Percentiles rank a stretch among this genome's conserved stretches.
phyloP scores from a whole-genome alignment of 352 stramenopile genomes.

The Peronosclerospora sorghi region DNA sequence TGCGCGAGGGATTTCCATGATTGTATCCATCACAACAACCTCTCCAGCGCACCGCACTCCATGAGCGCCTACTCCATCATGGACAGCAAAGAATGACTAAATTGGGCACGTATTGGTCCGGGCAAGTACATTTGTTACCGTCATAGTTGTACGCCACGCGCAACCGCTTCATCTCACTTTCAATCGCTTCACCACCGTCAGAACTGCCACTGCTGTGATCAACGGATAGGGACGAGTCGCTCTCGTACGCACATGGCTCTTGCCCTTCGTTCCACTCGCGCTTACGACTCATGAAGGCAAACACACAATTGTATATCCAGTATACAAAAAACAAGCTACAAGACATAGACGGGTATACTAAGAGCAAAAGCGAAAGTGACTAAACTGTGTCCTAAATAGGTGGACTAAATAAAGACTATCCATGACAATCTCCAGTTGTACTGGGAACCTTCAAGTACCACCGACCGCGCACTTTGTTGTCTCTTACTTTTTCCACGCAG shows the following conservation, averaged over 20 bases:
- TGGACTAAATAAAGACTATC: too few species aligned
- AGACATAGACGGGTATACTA: too few species aligned
- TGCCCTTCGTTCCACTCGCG: constrained; percentile 7
- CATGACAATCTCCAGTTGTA: too few species aligned
- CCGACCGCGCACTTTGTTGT: too few species aligned
- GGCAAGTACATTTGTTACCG: constrained; percentile 1
- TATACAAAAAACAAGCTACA: too few species aligned
- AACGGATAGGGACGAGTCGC: constrained; percentile 12
- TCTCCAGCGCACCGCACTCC: constrained; percentile 16
- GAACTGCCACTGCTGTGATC: constrained; percentile 10
- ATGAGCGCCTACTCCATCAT: constrained; percentile 9
- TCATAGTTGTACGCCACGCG: constrained; percentile 56
- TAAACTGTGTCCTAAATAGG: too few species aligned
- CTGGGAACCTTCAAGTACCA: too few species aligned
- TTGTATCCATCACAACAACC: constrained; percentile 13
- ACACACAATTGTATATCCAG: neutral
- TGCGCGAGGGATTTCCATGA: constrained; percentile 16
- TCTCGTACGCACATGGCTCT: constrained; percentile 6
- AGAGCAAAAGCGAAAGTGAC: too few species aligned
- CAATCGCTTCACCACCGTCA: constrained; percentile 32
- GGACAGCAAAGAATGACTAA: neutral
- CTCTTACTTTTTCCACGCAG: constrained; percentile 9
- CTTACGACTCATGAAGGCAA: constrained; percentile 8
- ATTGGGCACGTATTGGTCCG: neutral
- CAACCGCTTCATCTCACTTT: constrained; percentile 65